Conservation (phyloP, 2,329 filamentous ascomycete genomes). For the Diaporthe capsici region DNA sequence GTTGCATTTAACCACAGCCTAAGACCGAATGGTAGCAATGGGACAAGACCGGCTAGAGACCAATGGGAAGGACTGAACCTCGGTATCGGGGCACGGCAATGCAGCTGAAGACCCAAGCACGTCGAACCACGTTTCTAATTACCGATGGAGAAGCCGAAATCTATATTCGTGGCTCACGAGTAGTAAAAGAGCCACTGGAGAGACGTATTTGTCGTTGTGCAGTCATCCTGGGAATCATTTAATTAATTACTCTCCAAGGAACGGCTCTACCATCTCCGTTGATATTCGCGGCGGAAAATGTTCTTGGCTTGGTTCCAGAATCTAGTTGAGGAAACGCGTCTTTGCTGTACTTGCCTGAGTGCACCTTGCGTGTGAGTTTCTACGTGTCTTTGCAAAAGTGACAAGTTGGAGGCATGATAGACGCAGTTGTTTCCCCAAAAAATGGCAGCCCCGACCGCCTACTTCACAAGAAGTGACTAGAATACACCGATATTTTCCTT, state of each 20-base stretch:
- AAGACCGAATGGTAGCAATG: constrained; percentile 7
- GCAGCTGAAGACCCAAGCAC: neutral
- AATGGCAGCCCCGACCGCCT: too few relatives aligned
- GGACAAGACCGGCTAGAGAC: constrained; percentile 25
- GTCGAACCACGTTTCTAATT: neutral
- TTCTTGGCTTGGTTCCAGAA: too few relatives aligned
- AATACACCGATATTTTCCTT: too few relatives aligned
- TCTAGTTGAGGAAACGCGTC: too few relatives aligned
- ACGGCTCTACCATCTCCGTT: neutral
- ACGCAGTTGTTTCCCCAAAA: too few relatives aligned
- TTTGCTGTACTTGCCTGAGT: neutral
- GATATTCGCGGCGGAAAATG: too few relatives aligned
- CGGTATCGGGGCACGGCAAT: constrained; percentile 25
- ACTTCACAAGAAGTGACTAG: too few relatives aligned
- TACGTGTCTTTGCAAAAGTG: too few relatives aligned
- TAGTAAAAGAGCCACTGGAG: neutral
- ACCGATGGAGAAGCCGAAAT: constrained; percentile 4
- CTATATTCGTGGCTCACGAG: neutral
- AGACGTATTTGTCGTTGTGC: too few relatives aligned
- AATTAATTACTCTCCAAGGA: neutral
- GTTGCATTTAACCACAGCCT: constrained; percentile 34
- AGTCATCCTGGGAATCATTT: too few relatives aligned
- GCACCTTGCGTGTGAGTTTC: neutral
- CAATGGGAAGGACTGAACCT: constrained; percentile 13
- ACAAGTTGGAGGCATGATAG: neutral